These are phyloP conservation scores for Poa annua DNA, from an alignment of 176 grass and related monocot species.

Conservation along the genomic window DNA sequence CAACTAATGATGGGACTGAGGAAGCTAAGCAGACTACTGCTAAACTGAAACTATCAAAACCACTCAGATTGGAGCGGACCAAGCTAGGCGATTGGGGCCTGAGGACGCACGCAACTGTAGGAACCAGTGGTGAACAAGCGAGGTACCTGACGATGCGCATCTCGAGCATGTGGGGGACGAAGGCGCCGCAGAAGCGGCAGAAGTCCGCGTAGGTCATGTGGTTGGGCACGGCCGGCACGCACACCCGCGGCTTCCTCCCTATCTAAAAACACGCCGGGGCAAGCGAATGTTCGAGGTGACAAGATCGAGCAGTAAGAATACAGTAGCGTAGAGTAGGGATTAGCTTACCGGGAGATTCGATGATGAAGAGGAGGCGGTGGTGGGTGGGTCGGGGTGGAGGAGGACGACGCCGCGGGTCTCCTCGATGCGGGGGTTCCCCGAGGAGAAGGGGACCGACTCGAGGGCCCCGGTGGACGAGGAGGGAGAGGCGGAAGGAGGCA, in stretches of 20 bases:
- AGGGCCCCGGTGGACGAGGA: slow-evolving; percentile 36
- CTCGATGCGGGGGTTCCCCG: slow-evolving; percentile 94
- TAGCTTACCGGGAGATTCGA: slow-evolving; percentile 59
- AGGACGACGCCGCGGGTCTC: slow-evolving; percentile 84
- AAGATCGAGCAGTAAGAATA: background rate
- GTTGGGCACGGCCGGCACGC: slow-evolving; percentile 81
- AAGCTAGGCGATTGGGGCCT: background rate
- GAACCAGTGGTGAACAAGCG: slow-evolving; percentile 14
- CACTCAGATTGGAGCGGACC: slow-evolving; percentile 10
- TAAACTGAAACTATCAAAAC: background rate
- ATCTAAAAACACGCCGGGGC: slow-evolving; percentile 37
- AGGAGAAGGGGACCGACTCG: slow-evolving; percentile 74
- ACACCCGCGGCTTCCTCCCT: slow-evolving; percentile 84
- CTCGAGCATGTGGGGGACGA: slow-evolving; percentile 77
- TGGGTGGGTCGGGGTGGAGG: slow-evolving; percentile 57
- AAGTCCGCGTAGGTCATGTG: slow-evolving; percentile 97
- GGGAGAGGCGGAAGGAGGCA: background rate
- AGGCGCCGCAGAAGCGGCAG: slow-evolving; percentile 76
- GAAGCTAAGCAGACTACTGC: background rate
- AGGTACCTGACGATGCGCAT: slow-evolving; percentile 93
- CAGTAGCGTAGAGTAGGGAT: background rate
- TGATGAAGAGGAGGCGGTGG: slow-evolving; percentile 8
- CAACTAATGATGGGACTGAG: background rate
- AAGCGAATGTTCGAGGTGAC: slow-evolving; percentile 10
- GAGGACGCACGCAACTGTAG: background rate